Base-by-base conservation (phyloP, 2,329 filamentous ascomycete genomes). In the Fulvia fulva region DNA sequence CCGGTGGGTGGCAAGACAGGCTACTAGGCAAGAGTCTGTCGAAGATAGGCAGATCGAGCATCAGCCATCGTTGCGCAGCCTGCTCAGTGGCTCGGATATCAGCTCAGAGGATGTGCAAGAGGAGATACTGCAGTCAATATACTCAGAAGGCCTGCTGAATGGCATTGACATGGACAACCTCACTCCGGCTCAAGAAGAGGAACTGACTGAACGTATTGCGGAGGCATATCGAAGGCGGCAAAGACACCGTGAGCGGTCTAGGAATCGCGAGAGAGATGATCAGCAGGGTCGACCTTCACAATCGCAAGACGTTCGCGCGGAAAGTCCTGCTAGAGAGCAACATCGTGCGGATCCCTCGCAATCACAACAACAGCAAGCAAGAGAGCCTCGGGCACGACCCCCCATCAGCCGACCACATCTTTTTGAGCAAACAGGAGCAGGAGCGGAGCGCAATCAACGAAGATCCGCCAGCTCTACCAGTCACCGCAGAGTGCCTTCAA, bases 111-210 rank as follows among this genome's bases (percentile, higher is more conserved):
- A 93, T 64, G 87, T 96, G 67, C 89, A 96, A 71, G 85, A 89
- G 60, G 91, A 96, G 71, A 95, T 97, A 59, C 84, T 95, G 65
- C 84, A 90, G 45, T 91, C 96, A 70, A 96, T 96, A 59, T 83
- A 92, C 65, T 88, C 93, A 63, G 91, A 96, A 69, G 91, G 93
- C 0, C 76, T 97, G 21, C 75, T 96, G 32, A 90, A 97, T 67
- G 92, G 91, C 19, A 85, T 97, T 49, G 92, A 97, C 70, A 77
- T 97, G 56, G 89, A 94, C 67, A 92, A 92, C 63, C 86, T 97
- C 55, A 91, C 93, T 62, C 81, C 91, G 16, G 84, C 80, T 51
- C 89, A 91, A 68, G 91, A 97, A 70, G 91, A 97, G 68, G 90
- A 95, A 68, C 84, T 97, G 16, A 96, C 90, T 63, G 89, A 93